Percentiles rank a stretch among this genome's conserved stretches.
phyloP scores from a whole-genome alignment of 495 filamentous ascomycete species.

The Aspergillus panamensis region DNA sequence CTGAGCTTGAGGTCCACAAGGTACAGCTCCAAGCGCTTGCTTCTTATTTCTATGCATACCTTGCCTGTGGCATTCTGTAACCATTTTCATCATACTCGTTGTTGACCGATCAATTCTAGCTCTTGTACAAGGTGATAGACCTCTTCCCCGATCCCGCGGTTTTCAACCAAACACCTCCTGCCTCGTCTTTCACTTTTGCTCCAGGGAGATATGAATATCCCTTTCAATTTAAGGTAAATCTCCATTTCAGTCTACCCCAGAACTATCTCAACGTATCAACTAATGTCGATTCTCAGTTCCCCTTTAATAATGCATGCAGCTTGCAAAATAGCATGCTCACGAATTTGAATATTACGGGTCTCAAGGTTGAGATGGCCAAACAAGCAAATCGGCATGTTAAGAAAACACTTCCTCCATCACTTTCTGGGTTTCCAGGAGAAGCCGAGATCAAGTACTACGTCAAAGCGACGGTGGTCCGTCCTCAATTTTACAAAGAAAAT shows the following conservation, averaged over 20 bases:
- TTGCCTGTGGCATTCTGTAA: background rate
- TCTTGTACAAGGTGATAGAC: conserved; percentile 61
- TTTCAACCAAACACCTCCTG: conserved; percentile 40
- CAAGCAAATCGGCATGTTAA: conserved; percentile 66
- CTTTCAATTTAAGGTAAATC: conserved; percentile 77
- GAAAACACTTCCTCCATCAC: conserved; percentile 80
- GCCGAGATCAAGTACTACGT: conserved; percentile 92
- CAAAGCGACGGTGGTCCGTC: conserved; percentile 83
- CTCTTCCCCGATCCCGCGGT: conserved; percentile 61
- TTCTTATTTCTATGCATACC: conserved; percentile 2
- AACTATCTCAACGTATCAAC: background rate
- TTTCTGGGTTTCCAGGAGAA: conserved; percentile 74
- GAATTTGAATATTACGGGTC: conserved; percentile 52
- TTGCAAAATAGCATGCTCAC: conserved; percentile 55
- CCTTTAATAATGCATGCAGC: conserved; percentile 86
- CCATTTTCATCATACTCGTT: background rate
- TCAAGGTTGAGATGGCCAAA: conserved; percentile 56
- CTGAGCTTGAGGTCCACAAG: conserved; percentile 74
- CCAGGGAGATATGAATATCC: conserved; percentile 83
- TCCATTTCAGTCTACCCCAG: background rate
- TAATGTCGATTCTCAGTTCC: conserved; percentile 48
- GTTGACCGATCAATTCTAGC: conserved; percentile 36
- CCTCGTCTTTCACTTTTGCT: conserved; percentile 59
- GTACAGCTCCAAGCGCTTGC: conserved; percentile 36
- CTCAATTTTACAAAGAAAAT: conserved; percentile 82